Evolutionary conservation across 768 basidiomycete genomes (phyloP).

Genomic region (Gymnopilus junonius): DNA sequence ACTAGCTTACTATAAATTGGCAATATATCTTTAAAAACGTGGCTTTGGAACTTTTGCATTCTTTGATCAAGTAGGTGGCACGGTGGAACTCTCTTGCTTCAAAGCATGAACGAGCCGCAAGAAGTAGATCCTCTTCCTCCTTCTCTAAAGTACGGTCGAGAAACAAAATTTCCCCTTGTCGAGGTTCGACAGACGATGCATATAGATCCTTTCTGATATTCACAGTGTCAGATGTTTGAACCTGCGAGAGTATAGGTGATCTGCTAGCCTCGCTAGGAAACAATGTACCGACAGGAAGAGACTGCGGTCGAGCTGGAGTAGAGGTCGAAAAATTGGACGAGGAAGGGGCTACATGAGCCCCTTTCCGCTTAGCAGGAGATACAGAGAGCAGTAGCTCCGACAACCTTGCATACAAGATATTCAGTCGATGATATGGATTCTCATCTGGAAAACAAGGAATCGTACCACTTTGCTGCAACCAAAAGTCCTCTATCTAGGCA

Average conservation of each 20-base stretch:
- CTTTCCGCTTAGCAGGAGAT: conserved; percentile 49
- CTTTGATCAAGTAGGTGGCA: conserved; percentile 64
- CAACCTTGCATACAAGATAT: conserved; percentile 51
- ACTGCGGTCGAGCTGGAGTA: conserved; percentile 55
- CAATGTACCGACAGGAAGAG: conserved; percentile 40
- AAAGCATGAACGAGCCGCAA: conserved; percentile 74
- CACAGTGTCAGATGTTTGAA: conserved; percentile 30
- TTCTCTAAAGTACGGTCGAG: conserved; percentile 53
- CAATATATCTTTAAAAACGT: conserved; percentile 81
- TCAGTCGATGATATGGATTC: conserved; percentile 13
- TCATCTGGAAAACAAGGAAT: conserved; percentile 7
- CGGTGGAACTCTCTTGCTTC: conserved; percentile 80
- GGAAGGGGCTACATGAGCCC: conserved; percentile 26
- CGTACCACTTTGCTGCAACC: conserved; percentile 79
- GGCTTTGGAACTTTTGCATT: conserved; percentile 72
- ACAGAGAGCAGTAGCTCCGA: conserved; percentile 75
- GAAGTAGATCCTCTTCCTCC: conserved; percentile 73
- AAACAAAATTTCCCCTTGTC: conserved; percentile 35
- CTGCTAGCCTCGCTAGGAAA: conserved; percentile 33
- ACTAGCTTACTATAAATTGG: conserved; percentile 76
- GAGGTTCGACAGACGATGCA: conserved; percentile 37
- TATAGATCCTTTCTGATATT: conserved; percentile 27
- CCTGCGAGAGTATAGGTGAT: conserved; percentile 38
- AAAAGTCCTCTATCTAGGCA: conserved; percentile 75
- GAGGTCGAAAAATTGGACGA: conserved; percentile 57